phyloP scores from a whole-genome alignment of 805 yeast genomes.

The Candida verbasci region DNA sequence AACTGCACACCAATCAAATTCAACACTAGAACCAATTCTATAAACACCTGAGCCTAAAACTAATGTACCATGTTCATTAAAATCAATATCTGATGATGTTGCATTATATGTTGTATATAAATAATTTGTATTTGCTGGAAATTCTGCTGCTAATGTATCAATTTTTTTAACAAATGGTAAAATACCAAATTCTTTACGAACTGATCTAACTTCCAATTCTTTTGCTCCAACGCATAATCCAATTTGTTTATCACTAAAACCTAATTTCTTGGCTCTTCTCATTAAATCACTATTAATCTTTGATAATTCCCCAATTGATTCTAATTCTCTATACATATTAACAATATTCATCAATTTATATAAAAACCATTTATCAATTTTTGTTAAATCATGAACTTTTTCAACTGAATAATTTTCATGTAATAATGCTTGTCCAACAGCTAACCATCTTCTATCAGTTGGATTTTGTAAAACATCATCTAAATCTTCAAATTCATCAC shows the following conservation, averaged over 20 bases:
- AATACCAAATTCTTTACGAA: constrained; percentile 75
- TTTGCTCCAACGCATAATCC: constrained; percentile 66
- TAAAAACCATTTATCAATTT: constrained; percentile 95
- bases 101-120: constrained; percentile 96
- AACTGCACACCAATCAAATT: constrained; percentile 99
- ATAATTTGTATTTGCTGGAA: constrained; percentile 96
- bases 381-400: constrained; percentile 83
- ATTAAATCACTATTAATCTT: constrained; percentile 66
- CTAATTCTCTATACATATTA: constrained; percentile 78
- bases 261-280: constrained; percentile 82
- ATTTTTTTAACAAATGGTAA: constrained; percentile 94
- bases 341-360: constrained; percentile 91
- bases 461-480: constrained; percentile 79
- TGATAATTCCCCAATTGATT: constrained; percentile 49
- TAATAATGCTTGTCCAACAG: constrained; percentile 94
- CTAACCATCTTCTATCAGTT: constrained; percentile 95
- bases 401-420: constrained; percentile 92
- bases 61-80: constrained; percentile 87
- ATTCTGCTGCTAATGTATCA: constrained; percentile 97
- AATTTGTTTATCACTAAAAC: constrained; percentile 94
- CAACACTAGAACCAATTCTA: constrained; percentile 97
- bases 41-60: constrained; percentile 99
- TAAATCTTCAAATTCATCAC: constrained; percentile 69
- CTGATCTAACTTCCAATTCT: constrained; percentile 79
- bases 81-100: constrained; percentile 73